Evolutionary conservation across 768 basidiomycete genomes (phyloP), one percentile per base, ranked within the genome.

Genomic region (Mycena polygramma): DNA sequence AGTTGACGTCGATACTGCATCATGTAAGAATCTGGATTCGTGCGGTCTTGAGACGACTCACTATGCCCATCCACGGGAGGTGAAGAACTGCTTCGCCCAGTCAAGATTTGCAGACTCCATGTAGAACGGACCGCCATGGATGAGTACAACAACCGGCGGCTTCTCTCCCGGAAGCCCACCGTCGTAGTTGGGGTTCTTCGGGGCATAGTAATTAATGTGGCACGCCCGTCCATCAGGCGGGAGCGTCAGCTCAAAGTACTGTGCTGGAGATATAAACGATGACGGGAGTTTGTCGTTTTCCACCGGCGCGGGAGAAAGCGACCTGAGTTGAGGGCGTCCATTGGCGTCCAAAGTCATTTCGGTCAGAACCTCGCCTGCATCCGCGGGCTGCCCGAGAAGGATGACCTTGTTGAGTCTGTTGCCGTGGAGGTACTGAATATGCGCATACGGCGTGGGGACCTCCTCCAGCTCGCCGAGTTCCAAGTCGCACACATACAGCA

Each of bases 61-160:
- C 64, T 65, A n/a, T 2, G 64, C 88, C 71, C 81, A 89, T n/a
- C 87, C 87, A 6, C 86, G 82, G 41, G 81, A 83, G 0, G 87
- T 88, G 67, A 83, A 88, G 70, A 79, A 90, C 66, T 87, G 78
- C 41, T 78, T 83, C 13, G 57, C 67, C 85, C 86, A 85, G 17
- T 66, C 75, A 30, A 90, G 78, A 0, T 75, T 82, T 30, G 84
- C 81, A 1, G 66, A 24, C 15, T 80, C 80, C 7, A 76, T 76
- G 26, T 74, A 62, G 0, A 85, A 89, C 1, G 90, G 90, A 0
- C 90, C 90, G 1, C 90, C 90, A 48, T 91, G 90, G 11, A 82
- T 81, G 15, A 76, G 58, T 17, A 89, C 79, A 7, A 91, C 78
- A 53, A 83, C 82, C 3, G 90, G 90, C 0, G 90, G 90, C 49